phyloP scores from a whole-genome alignment of 108 stramenopile species.

The Cyclotella sp. region DNA sequence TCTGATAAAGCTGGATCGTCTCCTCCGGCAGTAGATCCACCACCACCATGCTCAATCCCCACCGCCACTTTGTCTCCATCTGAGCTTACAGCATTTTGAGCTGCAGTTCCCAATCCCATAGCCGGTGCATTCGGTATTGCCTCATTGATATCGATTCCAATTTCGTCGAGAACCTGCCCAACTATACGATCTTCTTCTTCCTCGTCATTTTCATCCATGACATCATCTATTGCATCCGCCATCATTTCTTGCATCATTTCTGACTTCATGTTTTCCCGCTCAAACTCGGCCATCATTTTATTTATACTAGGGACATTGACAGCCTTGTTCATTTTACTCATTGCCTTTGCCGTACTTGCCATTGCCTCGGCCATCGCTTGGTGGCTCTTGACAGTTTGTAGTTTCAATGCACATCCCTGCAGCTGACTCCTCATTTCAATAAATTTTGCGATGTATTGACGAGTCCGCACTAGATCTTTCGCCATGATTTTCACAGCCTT shows the following conservation, averaged over 20 bases:
- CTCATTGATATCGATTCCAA: slow-evolving; percentile 84
- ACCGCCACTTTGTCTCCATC: slow-evolving; percentile 42
- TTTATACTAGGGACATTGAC: slow-evolving; percentile 91
- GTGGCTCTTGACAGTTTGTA: slow-evolving; percentile 95
- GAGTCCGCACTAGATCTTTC: slow-evolving; percentile 94
- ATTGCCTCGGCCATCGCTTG: slow-evolving; percentile 97
- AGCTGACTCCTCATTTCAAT: slow-evolving; percentile 97
- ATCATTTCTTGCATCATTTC: slow-evolving; percentile 98
- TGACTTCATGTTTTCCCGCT: slow-evolving; percentile 92
- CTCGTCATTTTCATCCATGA: slow-evolving; percentile 88
- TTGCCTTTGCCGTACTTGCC: slow-evolving; percentile 88
- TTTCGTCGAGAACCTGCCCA: slow-evolving; percentile 89
- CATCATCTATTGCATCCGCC: slow-evolving; percentile 96
- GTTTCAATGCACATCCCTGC: slow-evolving; percentile 91
- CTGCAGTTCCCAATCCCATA: slow-evolving; percentile 46
- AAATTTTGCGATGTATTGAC: slow-evolving; percentile 93
- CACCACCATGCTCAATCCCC: slow-evolving; percentile 19
- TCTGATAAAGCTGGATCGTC: slow-evolving; percentile 80
- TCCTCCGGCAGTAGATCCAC: slow-evolving; percentile 30
- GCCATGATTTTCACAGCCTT: slow-evolving; percentile 95
- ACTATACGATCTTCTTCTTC: slow-evolving; percentile 95
- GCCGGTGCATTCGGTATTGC: slow-evolving; percentile 79
- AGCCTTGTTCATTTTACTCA: slow-evolving; percentile 95
- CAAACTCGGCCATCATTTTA: slow-evolving; percentile 98
- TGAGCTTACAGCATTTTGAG: slow-evolving; percentile 26